These are phyloP conservation scores for Taphrina betulina DNA, from an alignment of 1,139 yeast species.

Conservation along the genomic window DNA sequence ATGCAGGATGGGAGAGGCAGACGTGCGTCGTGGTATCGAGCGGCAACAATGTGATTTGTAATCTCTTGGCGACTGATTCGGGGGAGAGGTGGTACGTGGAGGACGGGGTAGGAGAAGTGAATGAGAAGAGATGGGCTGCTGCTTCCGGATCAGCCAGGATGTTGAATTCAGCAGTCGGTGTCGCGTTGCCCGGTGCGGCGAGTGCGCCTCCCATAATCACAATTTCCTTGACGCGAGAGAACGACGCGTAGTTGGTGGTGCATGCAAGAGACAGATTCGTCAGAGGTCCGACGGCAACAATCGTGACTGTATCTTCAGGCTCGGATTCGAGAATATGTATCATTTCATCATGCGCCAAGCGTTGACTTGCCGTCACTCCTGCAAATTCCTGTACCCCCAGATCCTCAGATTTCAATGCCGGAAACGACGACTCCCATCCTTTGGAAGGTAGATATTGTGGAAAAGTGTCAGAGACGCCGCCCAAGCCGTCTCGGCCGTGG, in stretches of 20 bases:
- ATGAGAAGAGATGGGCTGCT: conserved; percentile 47
- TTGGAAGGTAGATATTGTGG: conserved; percentile 46
- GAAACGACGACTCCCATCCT: conserved; percentile 41
- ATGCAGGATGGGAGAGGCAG: conserved; percentile 39
- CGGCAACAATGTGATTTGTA: conserved; percentile 45
- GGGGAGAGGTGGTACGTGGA: conserved; percentile 41
- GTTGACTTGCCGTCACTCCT: conserved; percentile 61
- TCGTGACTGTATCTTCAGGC: conserved; percentile 45
- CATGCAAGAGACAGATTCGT: conserved; percentile 50
- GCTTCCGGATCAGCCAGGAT: conserved; percentile 48
- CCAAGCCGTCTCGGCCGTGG: conserved; percentile 49
- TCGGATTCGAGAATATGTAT: conserved; percentile 44
- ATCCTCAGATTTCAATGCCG: too few species aligned
- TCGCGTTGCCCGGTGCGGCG: conserved; percentile 46
- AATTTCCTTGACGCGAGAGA: conserved; percentile 43
- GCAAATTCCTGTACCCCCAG: conserved; percentile 88
- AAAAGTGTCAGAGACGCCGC: conserved; percentile 45
- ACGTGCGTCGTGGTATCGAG: conserved; percentile 47
- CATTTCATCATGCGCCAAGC: conserved; percentile 44
- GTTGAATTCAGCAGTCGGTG: conserved; percentile 50
- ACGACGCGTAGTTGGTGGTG: conserved; percentile 45
- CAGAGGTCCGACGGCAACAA: conserved; percentile 49
- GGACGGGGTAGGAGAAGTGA: conserved; percentile 43
- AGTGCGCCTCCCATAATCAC: conserved; percentile 50
- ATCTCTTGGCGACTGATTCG: not conserved